Evolutionary conservation across 352 stramenopile genomes (phyloP).

Genomic region (Phytophthora rubi): DNA sequence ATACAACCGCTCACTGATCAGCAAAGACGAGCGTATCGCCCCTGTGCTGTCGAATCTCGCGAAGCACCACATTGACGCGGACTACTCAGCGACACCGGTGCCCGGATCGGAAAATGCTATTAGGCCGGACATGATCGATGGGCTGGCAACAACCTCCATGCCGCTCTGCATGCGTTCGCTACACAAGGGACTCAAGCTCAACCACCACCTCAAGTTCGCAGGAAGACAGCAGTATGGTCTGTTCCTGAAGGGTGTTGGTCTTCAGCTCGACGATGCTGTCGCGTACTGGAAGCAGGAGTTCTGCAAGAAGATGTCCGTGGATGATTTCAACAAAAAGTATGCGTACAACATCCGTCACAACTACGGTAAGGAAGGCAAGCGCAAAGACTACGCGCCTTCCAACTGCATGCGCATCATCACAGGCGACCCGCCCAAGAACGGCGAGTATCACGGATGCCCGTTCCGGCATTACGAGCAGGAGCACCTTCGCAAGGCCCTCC

Average conservation of each 20-base stretch:
- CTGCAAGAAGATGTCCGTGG: slow-evolving; percentile 94
- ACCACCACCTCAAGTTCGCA: slow-evolving; percentile 98
- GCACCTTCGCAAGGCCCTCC: slow-evolving; percentile 91
- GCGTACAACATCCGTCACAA: slow-evolving; percentile 99
- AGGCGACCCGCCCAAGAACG: slow-evolving; percentile 90
- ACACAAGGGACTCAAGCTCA: slow-evolving; percentile 93
- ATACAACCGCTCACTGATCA: slow-evolving; percentile 90
- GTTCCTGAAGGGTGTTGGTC: slow-evolving; percentile 98
- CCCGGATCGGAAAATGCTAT: slow-evolving; percentile 68
- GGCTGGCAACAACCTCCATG: slow-evolving; percentile 91
- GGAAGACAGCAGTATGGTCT: slow-evolving; percentile 98
- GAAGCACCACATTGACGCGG: slow-evolving; percentile 96
- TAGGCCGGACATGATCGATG: slow-evolving; percentile 93
- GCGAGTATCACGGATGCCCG: slow-evolving; percentile 98
- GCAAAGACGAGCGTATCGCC: slow-evolving; percentile 92
- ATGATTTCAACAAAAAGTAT: slow-evolving; percentile 99
- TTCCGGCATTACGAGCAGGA: slow-evolving; percentile 97
- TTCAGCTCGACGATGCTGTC: slow-evolving; percentile 97
- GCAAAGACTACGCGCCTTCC: slow-evolving; percentile 96
- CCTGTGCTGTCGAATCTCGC: slow-evolving; percentile 96
- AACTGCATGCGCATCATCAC: slow-evolving; percentile 99
- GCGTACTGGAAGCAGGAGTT: slow-evolving; percentile 96
- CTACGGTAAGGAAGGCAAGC: slow-evolving; percentile 99
- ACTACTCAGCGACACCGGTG: slow-evolving; percentile 69
- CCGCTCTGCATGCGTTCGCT: slow-evolving; percentile 98